Base-by-base conservation (phyloP, 306 rosid genomes). In the Styphnolobium japonicum region DNA sequence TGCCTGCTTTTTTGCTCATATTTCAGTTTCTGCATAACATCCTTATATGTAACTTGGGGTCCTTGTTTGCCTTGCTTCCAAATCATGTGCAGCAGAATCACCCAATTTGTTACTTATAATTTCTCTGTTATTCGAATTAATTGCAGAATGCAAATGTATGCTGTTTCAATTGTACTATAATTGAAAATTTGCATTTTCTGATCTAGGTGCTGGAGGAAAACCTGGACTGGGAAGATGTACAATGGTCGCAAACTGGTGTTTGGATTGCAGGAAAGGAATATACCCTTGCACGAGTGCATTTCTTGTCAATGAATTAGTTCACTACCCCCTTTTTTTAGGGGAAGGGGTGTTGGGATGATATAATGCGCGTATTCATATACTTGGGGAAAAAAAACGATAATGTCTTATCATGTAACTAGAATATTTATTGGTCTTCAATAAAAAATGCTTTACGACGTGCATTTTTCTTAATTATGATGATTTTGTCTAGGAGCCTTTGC, bases 201-300 rank as follows among this genome's bases (percentile, higher is more conserved):
- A 22, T 52, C 4, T 81, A 94, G 98, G 97, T 94, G 37, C 69
- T 94, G 81, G 97, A 89, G 88, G 97, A 94, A 78, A 92, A 92
- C 67, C 78, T 94, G 64, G 98, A 94, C 48, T 94, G 98, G 98
- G 98, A 94, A 83, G 97, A 94, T 75, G 88, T 94, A n/a, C 97
- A 87, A 76, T 94, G 98, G 98, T 94, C 98, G 2, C 97, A 94
- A 74, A 90, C 97, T 27, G 98, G 98, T 33, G 97, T 94, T 43
- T 94, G 98, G 98, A 85, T 94, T 82, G 94, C 91, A 14, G 95
- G 93, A 33, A 92, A 89, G 82, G 98, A 94, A 72, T 94, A 94
- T 83, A 77, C 86, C 18, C 95, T 94, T 45, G 97, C 97, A n/a
- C 92, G 98, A 48, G 97, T 92, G 75, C 98, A 94, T 91, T 94